Evolutionary conservation across 805 yeast species (phyloP), one percentile per base, ranked within the genome.

Genomic region (Pichia manshurica): DNA sequence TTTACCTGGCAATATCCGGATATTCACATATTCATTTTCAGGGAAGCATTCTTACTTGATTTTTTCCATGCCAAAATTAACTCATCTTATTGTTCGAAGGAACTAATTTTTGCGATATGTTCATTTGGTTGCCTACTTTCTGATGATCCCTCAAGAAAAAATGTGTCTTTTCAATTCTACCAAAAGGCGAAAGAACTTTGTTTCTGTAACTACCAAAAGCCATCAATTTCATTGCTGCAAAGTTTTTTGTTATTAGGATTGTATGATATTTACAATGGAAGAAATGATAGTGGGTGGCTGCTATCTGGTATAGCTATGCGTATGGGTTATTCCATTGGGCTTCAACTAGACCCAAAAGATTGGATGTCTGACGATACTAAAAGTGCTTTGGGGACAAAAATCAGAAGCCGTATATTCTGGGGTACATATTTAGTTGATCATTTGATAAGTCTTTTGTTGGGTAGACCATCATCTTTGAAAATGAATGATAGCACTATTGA

Each of bases 1-100:
- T 81, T 79, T 59, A 71, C 70, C 12, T 79, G 82, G 81, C 75
- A 77, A 52, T 81, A 81, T 53, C 84, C 85, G 5, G 84, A 80
- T 51, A 74, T 77, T 53, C 78, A 78, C 55, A 71, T 77, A 66
- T 80, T 79, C 55, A 71, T 81, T 12, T 80, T 75, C 55, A 66
- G 85, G 50, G 86, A 81, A 54, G 77, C 82, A 16, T 80, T 80
- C 55, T 62, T 81, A 31, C 69, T 69, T 42, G 85, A 81, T 47
- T 79, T 80, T 58, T 79, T 79, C 59, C 71, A 77, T 55, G 81
- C 82, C 25, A 73, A 72, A 22, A 21, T 4, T 5, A 44, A 42
- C 19, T 28, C 43, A 4, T 67, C 75, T 37, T 79, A 79, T 60
- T 80, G 85, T 55, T 78, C 82, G 32, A 70, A 68, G 48, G 77